Evolutionary conservation across 805 yeast genomes (phyloP).

Genomic region (Yarrowia osloensis): DNA sequence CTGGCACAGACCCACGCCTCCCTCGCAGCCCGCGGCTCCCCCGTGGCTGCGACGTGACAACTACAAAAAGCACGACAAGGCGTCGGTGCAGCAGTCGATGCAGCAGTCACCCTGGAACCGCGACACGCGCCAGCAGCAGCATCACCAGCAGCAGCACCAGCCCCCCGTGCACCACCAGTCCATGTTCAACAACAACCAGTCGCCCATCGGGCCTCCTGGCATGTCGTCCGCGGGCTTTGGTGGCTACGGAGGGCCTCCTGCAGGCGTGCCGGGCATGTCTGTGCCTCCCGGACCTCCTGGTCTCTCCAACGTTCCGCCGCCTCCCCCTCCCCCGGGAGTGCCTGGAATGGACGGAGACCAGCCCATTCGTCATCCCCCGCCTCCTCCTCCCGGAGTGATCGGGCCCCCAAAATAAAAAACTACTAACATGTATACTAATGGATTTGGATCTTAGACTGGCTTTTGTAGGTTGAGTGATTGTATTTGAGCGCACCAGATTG

Average conservation of each 20-base stretch:
- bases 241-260: conserved; percentile 38
- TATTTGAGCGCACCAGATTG: background rate
- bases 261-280: conserved; percentile 37
- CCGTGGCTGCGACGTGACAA: conserved; percentile 31
- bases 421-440: conserved; percentile 30
- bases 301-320: conserved; percentile 30
- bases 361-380: conserved; percentile 30
- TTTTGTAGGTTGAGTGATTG: too few relatives aligned
- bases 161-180: conserved; percentile 23
- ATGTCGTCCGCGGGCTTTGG: conserved; percentile 36
- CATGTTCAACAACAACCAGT: conserved; percentile 12
- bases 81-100: conserved; percentile 7
- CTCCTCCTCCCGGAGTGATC: conserved; percentile 30
- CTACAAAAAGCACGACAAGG: conserved; percentile 28
- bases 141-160: conserved; percentile 23
- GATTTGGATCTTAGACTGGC: conserved; percentile 30
- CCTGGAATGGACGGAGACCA: conserved; percentile 32
- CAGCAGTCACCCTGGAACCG: conserved; percentile 30
- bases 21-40: conserved; percentile 29
- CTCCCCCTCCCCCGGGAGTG: conserved; percentile 34
- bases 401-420: conserved; percentile 31
- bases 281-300: conserved; percentile 36
- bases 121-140: conserved; percentile 28
- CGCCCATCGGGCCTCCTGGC: conserved; percentile 39
- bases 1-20: conserved; percentile 29